phyloP scores from a whole-genome alignment of 1,284 basidiomycete genomes.

The Pseudozyma pruni region DNA sequence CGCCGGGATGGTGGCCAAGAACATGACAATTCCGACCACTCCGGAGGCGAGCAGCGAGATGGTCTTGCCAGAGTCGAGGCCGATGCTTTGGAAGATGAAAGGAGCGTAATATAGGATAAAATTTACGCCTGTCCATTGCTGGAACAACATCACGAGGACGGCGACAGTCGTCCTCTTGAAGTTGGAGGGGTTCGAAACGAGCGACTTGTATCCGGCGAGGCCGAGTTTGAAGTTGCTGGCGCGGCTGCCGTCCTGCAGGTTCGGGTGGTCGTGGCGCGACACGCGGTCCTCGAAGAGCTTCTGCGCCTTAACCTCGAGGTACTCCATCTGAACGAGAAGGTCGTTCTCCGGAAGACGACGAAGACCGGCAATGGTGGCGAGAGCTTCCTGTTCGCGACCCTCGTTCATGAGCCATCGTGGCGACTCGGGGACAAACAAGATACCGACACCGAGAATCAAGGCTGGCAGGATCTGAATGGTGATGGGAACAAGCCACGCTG shows the following conservation, averaged over 20 bases:
- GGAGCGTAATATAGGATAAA: slow-evolving; percentile 77
- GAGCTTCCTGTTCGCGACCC: slow-evolving; percentile 79
- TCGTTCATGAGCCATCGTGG: slow-evolving; percentile 80
- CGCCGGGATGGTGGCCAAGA: slow-evolving; percentile 79
- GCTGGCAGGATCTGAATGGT: slow-evolving; percentile 81
- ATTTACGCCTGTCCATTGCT: slow-evolving; percentile 68
- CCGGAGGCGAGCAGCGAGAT: slow-evolving; percentile 77
- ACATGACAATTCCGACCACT: slow-evolving; percentile 80
- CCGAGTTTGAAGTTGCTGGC: slow-evolving; percentile 75
- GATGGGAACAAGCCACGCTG: slow-evolving; percentile 81
- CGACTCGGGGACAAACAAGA: slow-evolving; percentile 78
- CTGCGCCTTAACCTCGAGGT: slow-evolving; percentile 83
- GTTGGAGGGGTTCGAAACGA: slow-evolving; percentile 71
- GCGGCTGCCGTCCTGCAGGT: slow-evolving; percentile 75
- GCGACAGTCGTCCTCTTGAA: slow-evolving; percentile 75
- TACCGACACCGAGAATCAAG: slow-evolving; percentile 73
- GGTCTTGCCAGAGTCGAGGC: slow-evolving; percentile 73
- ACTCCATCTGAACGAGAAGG: slow-evolving; percentile 80
- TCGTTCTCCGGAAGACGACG: slow-evolving; percentile 74
- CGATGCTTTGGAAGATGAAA: slow-evolving; percentile 75
- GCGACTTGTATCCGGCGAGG: slow-evolving; percentile 69
- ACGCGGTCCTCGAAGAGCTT: slow-evolving; percentile 48
- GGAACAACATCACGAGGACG: slow-evolving; percentile 79
- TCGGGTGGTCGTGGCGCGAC: slow-evolving; percentile 69
- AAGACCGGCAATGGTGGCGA: slow-evolving; percentile 75